These are phyloP conservation scores for Mycena latifolia DNA, from an alignment of 768 basidiomycete species.

Conservation along the genomic window DNA sequence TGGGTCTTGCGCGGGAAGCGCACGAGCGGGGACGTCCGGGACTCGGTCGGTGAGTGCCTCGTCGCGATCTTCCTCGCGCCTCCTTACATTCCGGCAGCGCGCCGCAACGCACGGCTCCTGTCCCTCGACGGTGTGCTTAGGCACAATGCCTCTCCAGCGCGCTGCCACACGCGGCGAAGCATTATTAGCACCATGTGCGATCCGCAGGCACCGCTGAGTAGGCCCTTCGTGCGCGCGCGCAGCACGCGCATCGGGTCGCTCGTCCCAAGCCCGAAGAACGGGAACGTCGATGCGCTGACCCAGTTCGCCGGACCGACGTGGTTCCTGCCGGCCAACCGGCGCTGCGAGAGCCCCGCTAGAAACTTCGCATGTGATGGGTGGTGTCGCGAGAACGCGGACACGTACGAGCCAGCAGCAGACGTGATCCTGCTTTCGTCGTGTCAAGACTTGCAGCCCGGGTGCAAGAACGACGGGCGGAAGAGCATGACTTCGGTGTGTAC, in stretches of 20 bases:
- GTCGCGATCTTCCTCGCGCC: not conserved
- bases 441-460: slow-evolving; percentile 16
- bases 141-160: not conserved
- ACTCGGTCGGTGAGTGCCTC: not conserved
- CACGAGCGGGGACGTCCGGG: not conserved
- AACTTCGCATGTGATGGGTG: slow-evolving; percentile 19
- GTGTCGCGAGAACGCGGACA: slow-evolving; percentile 1
- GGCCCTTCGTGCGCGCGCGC: too few relatives aligned
- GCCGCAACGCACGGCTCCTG: not conserved
- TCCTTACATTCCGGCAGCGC: not conserved
- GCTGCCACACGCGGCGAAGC: not conserved
- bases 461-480: slow-evolving; percentile 13
- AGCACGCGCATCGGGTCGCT: not conserved
- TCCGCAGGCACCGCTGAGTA: not conserved
- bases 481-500: too few relatives aligned
- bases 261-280: not conserved
- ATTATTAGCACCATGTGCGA: not conserved
- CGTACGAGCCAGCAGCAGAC: slow-evolving; percentile 12
- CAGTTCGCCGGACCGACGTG: too few relatives aligned
- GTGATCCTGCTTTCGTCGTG: slow-evolving; percentile 35
- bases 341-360: slow-evolving; percentile 15
- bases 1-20: not conserved
- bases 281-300: not conserved
- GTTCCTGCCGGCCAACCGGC: not conserved
- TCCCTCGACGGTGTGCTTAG: not conserved